phyloP scores from a whole-genome alignment of 129 eudicot species.

The Tanacetum coccineum region DNA sequence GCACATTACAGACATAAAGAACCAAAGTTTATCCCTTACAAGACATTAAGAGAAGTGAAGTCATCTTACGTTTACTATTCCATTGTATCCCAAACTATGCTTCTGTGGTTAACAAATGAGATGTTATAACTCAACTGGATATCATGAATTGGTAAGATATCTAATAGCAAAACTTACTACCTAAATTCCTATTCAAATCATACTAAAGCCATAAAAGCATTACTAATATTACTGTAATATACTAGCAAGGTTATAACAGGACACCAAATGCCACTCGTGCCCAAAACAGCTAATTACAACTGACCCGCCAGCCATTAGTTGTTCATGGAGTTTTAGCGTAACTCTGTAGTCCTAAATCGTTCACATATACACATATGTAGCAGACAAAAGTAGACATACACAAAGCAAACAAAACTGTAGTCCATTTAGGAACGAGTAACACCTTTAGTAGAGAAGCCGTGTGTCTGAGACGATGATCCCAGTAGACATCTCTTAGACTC shows the following conservation, averaged over 20 bases:
- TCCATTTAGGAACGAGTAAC: conserved; percentile 9
- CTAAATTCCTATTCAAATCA: neutral
- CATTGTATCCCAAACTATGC: neutral
- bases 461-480: conserved; percentile 39
- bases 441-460: conserved; percentile 70
- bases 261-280: too few relatives aligned
- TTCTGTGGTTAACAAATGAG: neutral
- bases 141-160: neutral
- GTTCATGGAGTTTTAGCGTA: too few relatives aligned
- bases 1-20: neutral
- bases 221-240: too few relatives aligned
- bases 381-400: conserved; percentile 5
- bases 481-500: conserved; percentile 37
- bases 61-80: neutral
- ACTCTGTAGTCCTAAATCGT: too few relatives aligned
- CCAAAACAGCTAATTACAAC: neutral
- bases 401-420: neutral
- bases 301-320: neutral
- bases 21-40: neutral
- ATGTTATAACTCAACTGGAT: neutral
- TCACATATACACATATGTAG: neutral
- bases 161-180: neutral
- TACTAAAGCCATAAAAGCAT: too few relatives aligned
- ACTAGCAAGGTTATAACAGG: too few relatives aligned
- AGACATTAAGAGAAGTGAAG: neutral